A percentile compares a stretch with the other conserved stretches of the same genome.
Evolutionary conservation across 805 yeast genomes (phyloP).

Genomic region (Barnettozyma sp.): DNA sequence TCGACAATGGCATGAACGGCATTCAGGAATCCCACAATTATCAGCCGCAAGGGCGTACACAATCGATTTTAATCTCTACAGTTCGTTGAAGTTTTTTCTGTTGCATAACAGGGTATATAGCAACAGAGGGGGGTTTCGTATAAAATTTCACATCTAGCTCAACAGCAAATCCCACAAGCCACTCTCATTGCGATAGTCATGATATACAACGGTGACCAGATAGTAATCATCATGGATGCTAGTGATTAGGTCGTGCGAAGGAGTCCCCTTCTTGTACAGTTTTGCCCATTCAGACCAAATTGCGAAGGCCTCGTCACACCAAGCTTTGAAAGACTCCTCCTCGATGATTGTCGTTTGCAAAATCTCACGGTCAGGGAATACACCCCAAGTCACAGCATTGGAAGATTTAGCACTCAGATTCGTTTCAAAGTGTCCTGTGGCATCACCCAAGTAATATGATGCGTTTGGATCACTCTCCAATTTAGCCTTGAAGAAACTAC

Average conservation of each 20-base stretch:
- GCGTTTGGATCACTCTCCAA: slow-evolving; percentile 42
- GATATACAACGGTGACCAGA: slow-evolving; percentile 82
- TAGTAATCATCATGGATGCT: slow-evolving; percentile 55
- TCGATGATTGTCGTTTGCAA: slow-evolving; percentile 90
- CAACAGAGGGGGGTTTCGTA: too few relatives aligned
- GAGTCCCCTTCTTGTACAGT: slow-evolving; percentile 48
- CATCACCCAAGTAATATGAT: slow-evolving; percentile 72
- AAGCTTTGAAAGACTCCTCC: slow-evolving; percentile 86
- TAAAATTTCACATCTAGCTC: slow-evolving; percentile 11
- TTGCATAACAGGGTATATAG: too few relatives aligned
- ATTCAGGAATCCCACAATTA: too few relatives aligned
- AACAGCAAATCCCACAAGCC: slow-evolving; percentile 69
- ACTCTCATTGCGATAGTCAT: slow-evolving; percentile 65
- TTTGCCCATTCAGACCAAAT: slow-evolving; percentile 92
- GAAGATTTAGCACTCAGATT: slow-evolving; percentile 51
- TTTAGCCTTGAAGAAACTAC: slow-evolving; percentile 41
- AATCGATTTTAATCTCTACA: too few relatives aligned
- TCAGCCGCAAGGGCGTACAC: too few relatives aligned
- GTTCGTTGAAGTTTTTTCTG: too few relatives aligned
- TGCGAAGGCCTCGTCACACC: slow-evolving; percentile 93
- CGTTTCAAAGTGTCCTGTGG: slow-evolving; percentile 49
- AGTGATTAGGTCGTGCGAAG: slow-evolving; percentile 57
- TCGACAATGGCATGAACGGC: too few relatives aligned
- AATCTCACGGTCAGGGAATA: slow-evolving; percentile 83
- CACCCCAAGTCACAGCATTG: slow-evolving; percentile 97